These are phyloP conservation scores for Glycyrrhiza uralensis DNA, from an alignment of 306 rosid genomes.

Conservation along the genomic window DNA sequence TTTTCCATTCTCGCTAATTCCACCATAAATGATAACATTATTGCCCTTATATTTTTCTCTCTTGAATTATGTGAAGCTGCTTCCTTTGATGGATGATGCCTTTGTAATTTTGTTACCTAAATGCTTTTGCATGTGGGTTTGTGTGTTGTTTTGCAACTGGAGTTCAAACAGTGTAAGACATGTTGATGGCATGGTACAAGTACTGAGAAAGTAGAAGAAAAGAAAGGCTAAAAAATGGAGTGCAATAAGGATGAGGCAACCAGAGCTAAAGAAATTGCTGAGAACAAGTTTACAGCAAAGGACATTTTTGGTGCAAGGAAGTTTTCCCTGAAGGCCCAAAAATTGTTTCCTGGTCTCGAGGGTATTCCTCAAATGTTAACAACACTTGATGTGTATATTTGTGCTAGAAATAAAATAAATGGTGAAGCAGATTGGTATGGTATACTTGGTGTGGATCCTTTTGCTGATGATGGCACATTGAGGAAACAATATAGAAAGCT, in stretches of 20 bases:
- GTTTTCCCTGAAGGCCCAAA: constrained; percentile 69
- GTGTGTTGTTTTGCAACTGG: not conserved
- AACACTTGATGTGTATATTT: constrained; percentile 58
- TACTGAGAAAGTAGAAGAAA: constrained; percentile 6
- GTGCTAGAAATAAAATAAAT: constrained; percentile 49
- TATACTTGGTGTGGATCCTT: constrained; percentile 56
- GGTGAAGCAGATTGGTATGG: constrained; percentile 84
- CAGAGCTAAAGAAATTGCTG: constrained; percentile 75
- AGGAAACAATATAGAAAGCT: constrained; percentile 65
- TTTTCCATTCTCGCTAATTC: not conserved
- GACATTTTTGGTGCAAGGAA: constrained; percentile 65
- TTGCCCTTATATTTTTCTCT: not conserved
- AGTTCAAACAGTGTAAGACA: constrained; percentile 8
- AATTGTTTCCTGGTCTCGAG: constrained; percentile 65
- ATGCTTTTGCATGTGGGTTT: not conserved
- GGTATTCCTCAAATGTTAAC: constrained; percentile 71
- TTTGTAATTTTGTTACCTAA: not conserved
- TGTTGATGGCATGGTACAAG: constrained; percentile 9
- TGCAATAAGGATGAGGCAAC: constrained; percentile 83
- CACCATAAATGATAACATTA: not conserved
- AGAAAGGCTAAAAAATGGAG: constrained; percentile 45
- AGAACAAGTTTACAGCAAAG: constrained; percentile 62
- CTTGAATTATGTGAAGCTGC: not conserved
- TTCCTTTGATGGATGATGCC: not conserved
- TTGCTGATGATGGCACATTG: constrained; percentile 63